Evolutionary conservation across 352 stramenopile species (phyloP), one percentile per base, ranked within the genome.

Genomic region (Pythium dissotocum): DNA sequence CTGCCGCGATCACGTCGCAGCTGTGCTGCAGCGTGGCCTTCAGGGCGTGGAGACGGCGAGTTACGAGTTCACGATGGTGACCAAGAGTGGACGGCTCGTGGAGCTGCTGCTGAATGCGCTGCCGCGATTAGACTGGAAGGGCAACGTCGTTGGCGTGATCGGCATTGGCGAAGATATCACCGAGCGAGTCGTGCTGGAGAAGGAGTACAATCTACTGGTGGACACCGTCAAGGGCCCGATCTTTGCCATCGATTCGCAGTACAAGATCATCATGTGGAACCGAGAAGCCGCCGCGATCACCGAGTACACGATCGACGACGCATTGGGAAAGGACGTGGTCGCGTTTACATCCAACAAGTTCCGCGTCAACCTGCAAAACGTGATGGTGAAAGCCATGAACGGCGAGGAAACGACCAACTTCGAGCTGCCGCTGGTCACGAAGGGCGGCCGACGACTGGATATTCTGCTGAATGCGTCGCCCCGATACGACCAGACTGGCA

Each of bases 211-310:
- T 36, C 79, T 85, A 0, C 69, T 96, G 10, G 90, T 96, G 42
- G 86, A 96, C 51, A 91, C 86, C 0, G 86, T 87, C 4, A 96
- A 94, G 36, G 88, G 83, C 6, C 88, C 88, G 0, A 95, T 96
- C 57, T 91, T 94, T 24, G 88, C 83, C 8, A 72, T 96, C 13
- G 85, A 98, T 77, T 82, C 78, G 33, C 65, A 91, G 36, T 91
- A 90, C 53, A 71, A 75, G 21, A 88, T 97, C 36, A 93, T 89
- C 14, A 89, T 96, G 69, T 98, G 95, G 95, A 98, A 98, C 70
- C 91, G 97, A 58, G 97, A 97, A 69, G 92, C 89, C 0, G 83
- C 84, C 0, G 86, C 80, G 1, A 90, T 94, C 55, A 97, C 91
- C 5, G 90, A 96, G 61, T 98, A 97, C 70, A 78, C 79, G 16